Base-by-base conservation (phyloP, 2,329 filamentous ascomycete genomes). In the Talaromyces sp. region DNA sequence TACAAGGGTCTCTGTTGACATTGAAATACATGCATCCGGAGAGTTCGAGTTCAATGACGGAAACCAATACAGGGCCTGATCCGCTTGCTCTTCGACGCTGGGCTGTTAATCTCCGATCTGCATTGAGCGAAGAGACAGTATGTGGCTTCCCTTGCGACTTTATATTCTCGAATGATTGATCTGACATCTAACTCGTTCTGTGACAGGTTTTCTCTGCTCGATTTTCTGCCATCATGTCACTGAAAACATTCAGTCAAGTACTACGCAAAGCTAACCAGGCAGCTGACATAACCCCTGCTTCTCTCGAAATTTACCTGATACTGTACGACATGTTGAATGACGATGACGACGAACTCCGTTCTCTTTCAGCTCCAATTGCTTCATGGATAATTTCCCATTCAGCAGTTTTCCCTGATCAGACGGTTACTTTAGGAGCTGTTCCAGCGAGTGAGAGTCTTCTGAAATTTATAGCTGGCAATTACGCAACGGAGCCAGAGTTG, bases 321-420 rank as follows among this genome's bases (percentile, higher is more conserved):
- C 75, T 93, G 1, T 92, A 94, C 71, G 86, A 91, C 68, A 79
- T 85, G 46, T 80, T 96, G 4, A 89, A 89, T 67, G 94, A 97
- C 68, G 93, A 97, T 68, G 93, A 97, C 68, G 90, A 96, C 61
- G 91, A 97, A 58, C 83, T 97, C 62, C 84, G 93, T 45, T 82
- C 87, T 35, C 70, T 82, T 1, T 87, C 86, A 7, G 82, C 76
- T 6, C 63, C 66, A 5, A 69, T 70, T 1, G 70, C 72, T 13
- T 76, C 74, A 3, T 69, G 67, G 62, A 57, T 75, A 0, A 64
- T 77, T 0, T 73, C 70, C 7, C 68, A 69, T 43, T 70, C 69
- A 0, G 65, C 65, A 5, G 63, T 72, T 2, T 70, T 67, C 1
- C 66, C 67, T 8, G 48, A 60, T 5, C 63, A 62, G 7, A 63